Evolutionary conservation across 495 filamentous ascomycete genomes (phyloP).

Genomic region (Tetracladium marchalianum): DNA sequence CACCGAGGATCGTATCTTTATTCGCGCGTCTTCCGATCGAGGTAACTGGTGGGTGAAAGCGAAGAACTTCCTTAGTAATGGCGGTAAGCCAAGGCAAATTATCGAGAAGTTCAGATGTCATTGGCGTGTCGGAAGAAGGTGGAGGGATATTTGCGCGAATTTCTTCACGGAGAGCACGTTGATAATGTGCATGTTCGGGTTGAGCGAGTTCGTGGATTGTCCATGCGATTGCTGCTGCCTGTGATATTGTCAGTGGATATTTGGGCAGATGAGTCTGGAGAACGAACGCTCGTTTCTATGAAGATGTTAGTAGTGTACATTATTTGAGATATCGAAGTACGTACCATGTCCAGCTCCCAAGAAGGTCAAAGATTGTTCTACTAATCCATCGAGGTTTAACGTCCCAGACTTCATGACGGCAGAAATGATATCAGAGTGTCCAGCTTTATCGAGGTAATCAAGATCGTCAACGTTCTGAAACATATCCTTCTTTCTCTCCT

Average conservation of each 20-base stretch:
- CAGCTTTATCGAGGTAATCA: conserved; percentile 8
- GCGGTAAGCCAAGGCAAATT: conserved; percentile 3
- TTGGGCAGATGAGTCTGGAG: background rate
- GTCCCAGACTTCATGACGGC: conserved; percentile 28
- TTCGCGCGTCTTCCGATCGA: conserved; percentile 4
- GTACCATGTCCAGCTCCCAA: conserved; percentile 10
- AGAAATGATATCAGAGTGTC: conserved; percentile 32
- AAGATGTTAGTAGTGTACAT: too few species aligned
- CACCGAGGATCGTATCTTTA: background rate
- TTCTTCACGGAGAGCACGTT: conserved; percentile 4
- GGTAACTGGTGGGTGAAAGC: background rate
- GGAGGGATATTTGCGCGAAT: conserved; percentile 7
- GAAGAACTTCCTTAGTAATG: conserved; percentile 9
- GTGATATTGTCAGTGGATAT: background rate
- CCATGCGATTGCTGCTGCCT: conserved; percentile 2
- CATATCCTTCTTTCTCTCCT: conserved; percentile 28
- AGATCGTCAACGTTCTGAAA: conserved; percentile 19
- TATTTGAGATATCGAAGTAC: background rate
- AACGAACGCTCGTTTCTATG: background rate
- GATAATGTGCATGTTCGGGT: background rate
- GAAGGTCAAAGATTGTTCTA: conserved; percentile 37
- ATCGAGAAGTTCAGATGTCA: conserved; percentile 4
- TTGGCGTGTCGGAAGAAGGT: conserved; percentile 1
- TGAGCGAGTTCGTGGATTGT: conserved; percentile 1
- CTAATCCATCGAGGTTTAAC: conserved; percentile 33